Conservation (phyloP, 495 filamentous ascomycete genomes). For the Aspergillus saccharolyticus region DNA sequence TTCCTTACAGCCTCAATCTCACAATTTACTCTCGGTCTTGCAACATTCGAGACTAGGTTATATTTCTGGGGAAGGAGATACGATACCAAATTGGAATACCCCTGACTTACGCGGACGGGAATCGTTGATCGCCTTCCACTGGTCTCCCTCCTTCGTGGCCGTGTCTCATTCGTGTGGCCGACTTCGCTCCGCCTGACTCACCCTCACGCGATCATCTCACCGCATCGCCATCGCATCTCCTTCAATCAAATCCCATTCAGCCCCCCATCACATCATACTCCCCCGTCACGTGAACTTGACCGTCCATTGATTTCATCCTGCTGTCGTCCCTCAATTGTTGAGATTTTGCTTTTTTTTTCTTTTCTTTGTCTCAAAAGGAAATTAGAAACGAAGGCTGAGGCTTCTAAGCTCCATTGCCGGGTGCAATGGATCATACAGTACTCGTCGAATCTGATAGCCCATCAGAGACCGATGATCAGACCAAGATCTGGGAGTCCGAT, state of each 20-base stretch:
- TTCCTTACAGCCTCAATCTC: background rate
- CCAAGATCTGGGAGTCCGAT: slow-evolving; percentile 38
- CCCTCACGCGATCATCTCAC: background rate
- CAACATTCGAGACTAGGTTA: background rate
- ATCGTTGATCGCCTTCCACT: background rate
- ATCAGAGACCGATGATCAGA: slow-evolving; percentile 38
- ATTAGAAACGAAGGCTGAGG: slow-evolving; percentile 16
- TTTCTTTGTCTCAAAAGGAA: too few species aligned
- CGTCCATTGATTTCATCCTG: slow-evolving; percentile 5
- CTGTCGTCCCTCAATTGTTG: background rate
- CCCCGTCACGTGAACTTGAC: slow-evolving; percentile 10
- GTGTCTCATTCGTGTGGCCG: background rate
- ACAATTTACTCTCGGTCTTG: background rate
- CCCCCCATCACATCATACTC: background rate
- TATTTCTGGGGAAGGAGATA: background rate
- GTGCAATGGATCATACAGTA: slow-evolving; percentile 32
- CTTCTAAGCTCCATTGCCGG: slow-evolving; percentile 9
- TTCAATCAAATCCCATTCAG: too few species aligned
- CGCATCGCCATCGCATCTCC: background rate
- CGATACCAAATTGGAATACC: background rate
- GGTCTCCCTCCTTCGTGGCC: background rate
- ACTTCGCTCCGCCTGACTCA: background rate
- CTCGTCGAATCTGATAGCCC: slow-evolving; percentile 35
- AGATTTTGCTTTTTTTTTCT: too few species aligned
- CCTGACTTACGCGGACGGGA: background rate